A percentile compares a stretch with the other conserved stretches of the same genome.
These are phyloP conservation scores for Aspergillus aculeatinus DNA, from an alignment of 2,329 filamentous ascomycete species.

Conservation along the genomic window DNA sequence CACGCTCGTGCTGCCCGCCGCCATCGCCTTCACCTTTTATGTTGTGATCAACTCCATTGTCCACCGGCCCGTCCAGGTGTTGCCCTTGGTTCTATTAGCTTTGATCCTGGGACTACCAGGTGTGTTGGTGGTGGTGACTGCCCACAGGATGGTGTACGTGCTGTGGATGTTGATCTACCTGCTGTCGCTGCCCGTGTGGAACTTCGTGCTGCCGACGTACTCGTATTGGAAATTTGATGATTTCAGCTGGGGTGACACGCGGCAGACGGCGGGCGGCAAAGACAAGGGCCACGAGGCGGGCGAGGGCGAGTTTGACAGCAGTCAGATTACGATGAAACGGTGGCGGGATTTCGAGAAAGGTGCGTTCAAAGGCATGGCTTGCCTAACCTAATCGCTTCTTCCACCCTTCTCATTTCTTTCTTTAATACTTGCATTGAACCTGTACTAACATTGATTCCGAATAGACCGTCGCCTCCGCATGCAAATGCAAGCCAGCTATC, in stretches of 20 bases:
- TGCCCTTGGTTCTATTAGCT: slow-evolving; percentile 83
- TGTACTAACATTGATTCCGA: not conserved
- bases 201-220: slow-evolving; percentile 90
- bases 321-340: slow-evolving; percentile 98
- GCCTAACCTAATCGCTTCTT: too few relatives aligned
- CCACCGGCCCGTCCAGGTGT: slow-evolving; percentile 72
- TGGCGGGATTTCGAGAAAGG: slow-evolving; percentile 94
- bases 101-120: slow-evolving; percentile 93
- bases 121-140: slow-evolving; percentile 86
- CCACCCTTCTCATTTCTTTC: too few relatives aligned
- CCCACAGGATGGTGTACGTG: slow-evolving; percentile 88
- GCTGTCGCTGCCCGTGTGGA: slow-evolving; percentile 90
- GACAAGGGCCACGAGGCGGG: slow-evolving; percentile 79
- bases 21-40: slow-evolving; percentile 96
- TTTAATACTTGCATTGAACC: too few relatives aligned
- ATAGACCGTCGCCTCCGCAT: slow-evolving; percentile 34
- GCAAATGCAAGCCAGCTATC: slow-evolving; percentile 17
- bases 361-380: slow-evolving; percentile 32
- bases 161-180: slow-evolving; percentile 98
- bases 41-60: slow-evolving; percentile 87
- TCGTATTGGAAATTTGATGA: slow-evolving; percentile 99
- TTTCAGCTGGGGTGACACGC: slow-evolving; percentile 98
- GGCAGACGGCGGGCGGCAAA: slow-evolving; percentile 90
- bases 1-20: slow-evolving; percentile 90
- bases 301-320: slow-evolving; percentile 96